These are phyloP conservation scores for Drechslerella stenobrocha DNA, from an alignment of 2,329 filamentous ascomycete species.

Conservation along the genomic window DNA sequence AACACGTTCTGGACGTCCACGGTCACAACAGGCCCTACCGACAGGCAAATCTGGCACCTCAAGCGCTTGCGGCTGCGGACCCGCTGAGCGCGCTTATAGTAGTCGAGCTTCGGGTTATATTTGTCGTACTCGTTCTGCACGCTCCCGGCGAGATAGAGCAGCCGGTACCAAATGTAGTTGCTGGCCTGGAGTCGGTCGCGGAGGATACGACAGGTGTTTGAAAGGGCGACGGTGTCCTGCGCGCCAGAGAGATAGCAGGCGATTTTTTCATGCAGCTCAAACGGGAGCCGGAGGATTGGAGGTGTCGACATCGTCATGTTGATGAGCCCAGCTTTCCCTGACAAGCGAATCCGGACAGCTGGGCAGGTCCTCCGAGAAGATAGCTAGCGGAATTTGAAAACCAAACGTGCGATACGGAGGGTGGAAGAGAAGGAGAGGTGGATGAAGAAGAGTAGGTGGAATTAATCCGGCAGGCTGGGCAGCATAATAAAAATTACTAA, in stretches of 20 bases:
- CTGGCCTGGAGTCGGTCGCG: neutral
- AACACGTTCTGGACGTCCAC: slow-evolving; percentile 22
- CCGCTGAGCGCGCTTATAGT: slow-evolving; percentile 8
- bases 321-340: neutral
- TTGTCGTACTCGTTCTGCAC: slow-evolving; percentile 9
- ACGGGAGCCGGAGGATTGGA: slow-evolving; percentile 20
- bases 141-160: slow-evolving; percentile 18
- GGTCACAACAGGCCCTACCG: neutral
- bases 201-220: neutral
- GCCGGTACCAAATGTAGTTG: slow-evolving; percentile 21
- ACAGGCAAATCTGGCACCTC: slow-evolving; percentile 26
- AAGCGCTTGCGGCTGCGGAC: slow-evolving; percentile 18
- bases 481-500: no score
- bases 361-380: no score
- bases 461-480: neutral
- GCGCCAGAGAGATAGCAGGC: slow-evolving; percentile 5
- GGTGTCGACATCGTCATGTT: neutral
- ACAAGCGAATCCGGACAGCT: neutral
- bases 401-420: no score
- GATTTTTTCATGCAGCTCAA: slow-evolving; percentile 28
- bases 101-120: slow-evolving; percentile 10
- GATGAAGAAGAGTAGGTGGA: neutral
- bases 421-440: neutral
- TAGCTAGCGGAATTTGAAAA: no score
- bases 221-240: slow-evolving; percentile 2